These are phyloP conservation scores for Penicillium polonicum DNA, from an alignment of 2,329 filamentous ascomycete species.

Conservation along the genomic window DNA sequence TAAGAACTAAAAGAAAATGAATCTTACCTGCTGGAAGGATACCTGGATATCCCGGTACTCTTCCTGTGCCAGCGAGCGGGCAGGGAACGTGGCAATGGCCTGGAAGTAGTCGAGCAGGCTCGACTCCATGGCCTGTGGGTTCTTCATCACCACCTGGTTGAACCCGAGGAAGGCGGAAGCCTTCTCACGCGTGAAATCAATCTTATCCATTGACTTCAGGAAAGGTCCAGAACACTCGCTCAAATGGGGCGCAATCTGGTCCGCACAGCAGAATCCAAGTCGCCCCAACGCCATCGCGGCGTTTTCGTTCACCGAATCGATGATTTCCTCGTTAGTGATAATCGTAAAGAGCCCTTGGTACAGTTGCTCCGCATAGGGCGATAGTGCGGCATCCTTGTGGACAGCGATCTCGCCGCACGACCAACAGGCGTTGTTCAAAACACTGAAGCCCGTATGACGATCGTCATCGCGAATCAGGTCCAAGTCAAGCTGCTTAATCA, in stretches of 20 bases:
- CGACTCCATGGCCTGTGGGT: conserved; percentile 89
- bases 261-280: conserved; percentile 75
- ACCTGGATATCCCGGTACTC: conserved; percentile 61
- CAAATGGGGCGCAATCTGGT: conserved; percentile 75
- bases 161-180: conserved; percentile 91
- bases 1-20: not conserved
- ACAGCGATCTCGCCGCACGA: conserved; percentile 89
- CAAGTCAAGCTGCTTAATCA: conserved; percentile 86
- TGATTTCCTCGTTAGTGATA: conserved; percentile 79
- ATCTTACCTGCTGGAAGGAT: conserved; percentile 72
- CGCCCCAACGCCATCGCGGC: conserved; percentile 89
- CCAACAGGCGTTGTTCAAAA: conserved; percentile 98
- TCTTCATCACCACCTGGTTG: conserved; percentile 76
- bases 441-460: conserved; percentile 80
- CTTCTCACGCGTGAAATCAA: conserved; percentile 90
- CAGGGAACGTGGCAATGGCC: conserved; percentile 71
- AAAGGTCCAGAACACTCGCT: conserved; percentile 79
- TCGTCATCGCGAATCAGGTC: conserved; percentile 74
- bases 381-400: conserved; percentile 69
- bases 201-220: conserved; percentile 74
- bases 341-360: conserved; percentile 77
- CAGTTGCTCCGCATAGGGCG: conserved; percentile 72
- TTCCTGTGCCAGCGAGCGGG: conserved; percentile 62
- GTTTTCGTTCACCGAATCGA: conserved; percentile 86
- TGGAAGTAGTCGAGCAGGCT: conserved; percentile 78